Conservation (phyloP, 2,329 filamentous ascomycete genomes). For the Chaetomium globosum region DNA sequence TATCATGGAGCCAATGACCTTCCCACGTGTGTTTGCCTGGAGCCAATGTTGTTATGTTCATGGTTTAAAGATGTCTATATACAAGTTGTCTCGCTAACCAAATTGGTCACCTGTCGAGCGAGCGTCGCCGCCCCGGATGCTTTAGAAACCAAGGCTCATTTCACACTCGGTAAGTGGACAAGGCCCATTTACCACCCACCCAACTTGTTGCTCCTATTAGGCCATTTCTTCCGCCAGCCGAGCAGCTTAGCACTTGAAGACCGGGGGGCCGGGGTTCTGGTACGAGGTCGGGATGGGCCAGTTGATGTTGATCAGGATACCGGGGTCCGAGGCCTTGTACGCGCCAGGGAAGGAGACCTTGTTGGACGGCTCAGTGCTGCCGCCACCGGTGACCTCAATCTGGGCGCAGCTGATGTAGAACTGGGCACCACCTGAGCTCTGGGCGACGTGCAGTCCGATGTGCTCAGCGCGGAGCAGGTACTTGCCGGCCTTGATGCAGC, state of each 20-base stretch:
- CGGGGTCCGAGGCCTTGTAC: slow-evolving; percentile 48
- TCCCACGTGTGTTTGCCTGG: background rate
- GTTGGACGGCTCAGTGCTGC: slow-evolving; percentile 42
- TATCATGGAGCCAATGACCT: background rate
- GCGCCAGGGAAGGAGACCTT: slow-evolving; percentile 50
- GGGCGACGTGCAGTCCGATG: slow-evolving; percentile 50
- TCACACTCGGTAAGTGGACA: background rate
- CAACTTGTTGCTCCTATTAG: background rate
- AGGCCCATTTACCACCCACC: background rate
- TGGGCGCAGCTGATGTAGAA: slow-evolving; percentile 51
- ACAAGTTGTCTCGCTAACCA: background rate
- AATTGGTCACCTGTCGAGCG: background rate
- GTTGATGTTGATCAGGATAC: slow-evolving; percentile 50
- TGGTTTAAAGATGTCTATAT: background rate
- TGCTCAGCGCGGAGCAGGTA: slow-evolving; percentile 55
- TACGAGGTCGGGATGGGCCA: slow-evolving; percentile 47
- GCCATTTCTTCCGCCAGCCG: background rate
- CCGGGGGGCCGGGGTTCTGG: slow-evolving; percentile 38
- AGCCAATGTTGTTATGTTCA: background rate
- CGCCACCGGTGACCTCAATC: slow-evolving; percentile 48
- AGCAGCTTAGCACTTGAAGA: slow-evolving; percentile 35
- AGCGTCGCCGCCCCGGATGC: background rate
- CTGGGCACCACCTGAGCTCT: slow-evolving; percentile 48
- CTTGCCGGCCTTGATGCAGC: slow-evolving; percentile 49
- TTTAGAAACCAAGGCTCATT: background rate